Base-by-base conservation (phyloP, 768 basidiomycete genomes). In the Pleurotus citrinopileatus region DNA sequence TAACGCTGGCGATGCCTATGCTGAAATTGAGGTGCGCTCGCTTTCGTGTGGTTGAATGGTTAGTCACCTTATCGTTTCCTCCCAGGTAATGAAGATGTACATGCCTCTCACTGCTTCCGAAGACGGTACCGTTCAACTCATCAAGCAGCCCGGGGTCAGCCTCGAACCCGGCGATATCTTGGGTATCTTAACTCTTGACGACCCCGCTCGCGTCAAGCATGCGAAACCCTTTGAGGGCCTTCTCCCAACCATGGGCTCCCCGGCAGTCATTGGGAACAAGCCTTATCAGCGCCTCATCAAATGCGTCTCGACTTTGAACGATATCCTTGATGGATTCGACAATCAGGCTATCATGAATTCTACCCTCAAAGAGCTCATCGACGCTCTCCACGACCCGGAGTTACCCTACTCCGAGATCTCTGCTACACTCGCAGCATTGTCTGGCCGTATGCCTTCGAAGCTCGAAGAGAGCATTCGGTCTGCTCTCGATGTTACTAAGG, bases 191-290 rank as follows among this genome's bases (percentile, higher is more conserved):
- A 91, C 94, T 7, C 83, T 98, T 54, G 97, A 98, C 64, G 95
- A 98, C 68, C 97, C 96, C 34, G 81, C 84, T 55, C 93, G 94
- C 54, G 97, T 98, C 66, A 97, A 93, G 66, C 96, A 98, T 65
- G 96, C 97, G 55, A 98, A 96, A 73, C 96, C 96, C 2, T 98
- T 98, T 68, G 94, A 98, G 63, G 94, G 94, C 51, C 87, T 94
- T 40, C 83, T 98, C 9, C 92, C 96, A 13, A 61, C 83, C 15
- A 86, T 94, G 81, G 97, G 96, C 23, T 74, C 83, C 26, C 94
- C 95, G 38, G 85, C 82, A 55, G 86, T 96, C 55, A 72, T 89
- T 57, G 95, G 94, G 42, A 89, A 81, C 73, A 96, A 94, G 73
- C 82, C 93, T 34, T 87, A 97, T 66, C 97, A 99, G 68, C 84